Evolutionary conservation across 306 rosid genomes (phyloP), one percentile per base, ranked within the genome.

Genomic region (Vicia villosa): DNA sequence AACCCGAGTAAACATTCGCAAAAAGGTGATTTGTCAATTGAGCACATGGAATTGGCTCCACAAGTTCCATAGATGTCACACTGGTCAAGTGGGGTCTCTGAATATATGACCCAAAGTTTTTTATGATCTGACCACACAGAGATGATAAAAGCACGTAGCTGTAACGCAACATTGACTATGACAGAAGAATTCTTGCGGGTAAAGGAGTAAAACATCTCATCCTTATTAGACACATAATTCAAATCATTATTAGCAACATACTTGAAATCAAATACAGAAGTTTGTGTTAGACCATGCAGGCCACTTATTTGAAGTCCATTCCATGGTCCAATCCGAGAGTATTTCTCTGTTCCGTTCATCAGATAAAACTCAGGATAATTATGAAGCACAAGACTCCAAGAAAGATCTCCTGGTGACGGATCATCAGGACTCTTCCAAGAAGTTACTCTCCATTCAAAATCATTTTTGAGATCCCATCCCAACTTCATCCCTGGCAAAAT

Each of bases 1-100:
- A 77, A 84, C 11, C 87, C 89, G 66, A 10, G 2, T 4, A 83
- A 72, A 46, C 89, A 82, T 28, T 40, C 15, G 13, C 89, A 84
- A 1, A 5, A 4, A 5, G 47, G 71, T 8, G 70, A 4, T 0
- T 32, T n/a, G 3, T 11, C 38, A 3, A 12, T 51, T 2, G 0
- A 4, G 55, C 91, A 87, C 0, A 51, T 36, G 8, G 72, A 76
- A 50, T 78, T 4, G 20, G 80, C 13, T 36, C 89, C 89, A 70
- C 87, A 87, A 0, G 3, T 0, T 4, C 26, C 68, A 38, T 73
- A 65, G 0, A 0, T 1, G 6, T 80, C 92, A 59, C 87, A 87
- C 0, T 7, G 19, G n/a, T n/a, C n/a, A n/a, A n/a, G n/a, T n/a
- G n/a, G n/a, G n/a, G n/a, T n/a, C n/a, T n/a, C n/a, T n/a, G n/a